Percentiles rank a stretch among this genome's conserved stretches.
Evolutionary conservation across 768 basidiomycete species (phyloP).

Genomic region (Rhodosporidiobolus sp.): DNA sequence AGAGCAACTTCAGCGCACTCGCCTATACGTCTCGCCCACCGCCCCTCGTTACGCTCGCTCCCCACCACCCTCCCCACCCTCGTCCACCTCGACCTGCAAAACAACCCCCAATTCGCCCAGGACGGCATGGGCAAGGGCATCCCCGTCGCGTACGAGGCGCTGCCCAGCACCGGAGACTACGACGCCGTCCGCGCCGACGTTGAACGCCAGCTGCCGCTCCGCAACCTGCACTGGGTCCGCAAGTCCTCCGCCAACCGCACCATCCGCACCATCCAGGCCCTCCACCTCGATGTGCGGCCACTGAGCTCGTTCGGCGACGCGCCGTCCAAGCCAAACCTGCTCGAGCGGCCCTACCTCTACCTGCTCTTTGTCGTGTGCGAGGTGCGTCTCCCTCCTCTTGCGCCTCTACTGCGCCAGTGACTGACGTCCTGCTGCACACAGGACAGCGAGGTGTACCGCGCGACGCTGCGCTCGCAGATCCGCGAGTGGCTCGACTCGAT

Average conservation of each 20-base stretch:
- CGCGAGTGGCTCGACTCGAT: conserved; percentile 82
- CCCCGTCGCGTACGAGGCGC: conserved; percentile 21
- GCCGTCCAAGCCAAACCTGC: conserved; percentile 65
- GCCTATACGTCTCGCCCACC: not conserved
- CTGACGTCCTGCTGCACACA: conserved; percentile 42
- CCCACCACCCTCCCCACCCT: not conserved
- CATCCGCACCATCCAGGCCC: conserved; percentile 79
- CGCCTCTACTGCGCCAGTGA: conserved; percentile 26
- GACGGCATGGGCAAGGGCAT: conserved; percentile 1
- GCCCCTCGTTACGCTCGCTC: no score
- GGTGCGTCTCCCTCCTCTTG: conserved; percentile 54
- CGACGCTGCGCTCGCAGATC: conserved; percentile 74
- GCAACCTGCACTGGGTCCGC: conserved; percentile 90
- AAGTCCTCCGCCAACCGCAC: conserved; percentile 55
- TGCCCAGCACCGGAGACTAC: conserved; percentile 17
- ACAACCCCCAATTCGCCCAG: no score
- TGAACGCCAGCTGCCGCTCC: conserved; percentile 60
- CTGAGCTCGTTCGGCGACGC: conserved; percentile 55
- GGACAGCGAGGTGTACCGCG: conserved; percentile 74
- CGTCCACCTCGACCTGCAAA: not conserved
- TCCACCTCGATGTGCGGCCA: conserved; percentile 70
- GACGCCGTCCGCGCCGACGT: conserved; percentile 31
- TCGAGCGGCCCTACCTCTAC: conserved; percentile 84
- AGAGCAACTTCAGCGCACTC: no score
- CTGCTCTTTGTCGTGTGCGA: conserved; percentile 84